Evolutionary conservation across 305 asterid species (phyloP).

Genomic region (Solanum hybrid): DNA sequence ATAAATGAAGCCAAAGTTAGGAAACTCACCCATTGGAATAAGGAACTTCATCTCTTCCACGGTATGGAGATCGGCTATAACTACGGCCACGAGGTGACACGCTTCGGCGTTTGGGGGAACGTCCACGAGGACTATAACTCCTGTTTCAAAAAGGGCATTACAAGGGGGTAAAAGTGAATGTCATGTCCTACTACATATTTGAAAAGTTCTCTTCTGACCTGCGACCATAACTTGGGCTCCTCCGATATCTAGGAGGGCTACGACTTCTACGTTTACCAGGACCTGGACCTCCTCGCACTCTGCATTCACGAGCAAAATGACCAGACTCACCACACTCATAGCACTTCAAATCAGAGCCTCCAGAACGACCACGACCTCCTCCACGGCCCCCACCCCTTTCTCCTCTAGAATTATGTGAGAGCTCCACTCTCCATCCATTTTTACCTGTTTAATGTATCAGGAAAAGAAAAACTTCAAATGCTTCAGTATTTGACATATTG

Average conservation of each 20-base stretch:
- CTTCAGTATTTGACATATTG: background rate
- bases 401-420: constrained; percentile 83
- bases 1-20: background rate
- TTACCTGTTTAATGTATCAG: constrained; percentile 41
- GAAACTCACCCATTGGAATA: constrained; percentile 67
- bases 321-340: constrained; percentile 98
- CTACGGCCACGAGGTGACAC: constrained; percentile 74
- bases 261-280: constrained; percentile 92
- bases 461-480: background rate
- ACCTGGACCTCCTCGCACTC: constrained; percentile 53
- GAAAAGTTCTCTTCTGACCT: constrained; percentile 36
- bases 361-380: constrained; percentile 47
- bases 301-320: constrained; percentile 97
- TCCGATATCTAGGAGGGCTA: constrained; percentile 59
- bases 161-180: background rate
- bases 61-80: constrained; percentile 78
- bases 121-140: constrained; percentile 86
- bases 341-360: constrained; percentile 89
- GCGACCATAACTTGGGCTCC: constrained; percentile 95
- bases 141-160: constrained; percentile 22
- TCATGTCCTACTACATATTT: background rate
- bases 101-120: constrained; percentile 82
- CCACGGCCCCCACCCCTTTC: constrained; percentile 48
- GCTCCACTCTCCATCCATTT: constrained; percentile 98
- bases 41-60: constrained; percentile 73